Base-by-base conservation (phyloP, 1,139 yeast species). In the Taphrina communis region DNA sequence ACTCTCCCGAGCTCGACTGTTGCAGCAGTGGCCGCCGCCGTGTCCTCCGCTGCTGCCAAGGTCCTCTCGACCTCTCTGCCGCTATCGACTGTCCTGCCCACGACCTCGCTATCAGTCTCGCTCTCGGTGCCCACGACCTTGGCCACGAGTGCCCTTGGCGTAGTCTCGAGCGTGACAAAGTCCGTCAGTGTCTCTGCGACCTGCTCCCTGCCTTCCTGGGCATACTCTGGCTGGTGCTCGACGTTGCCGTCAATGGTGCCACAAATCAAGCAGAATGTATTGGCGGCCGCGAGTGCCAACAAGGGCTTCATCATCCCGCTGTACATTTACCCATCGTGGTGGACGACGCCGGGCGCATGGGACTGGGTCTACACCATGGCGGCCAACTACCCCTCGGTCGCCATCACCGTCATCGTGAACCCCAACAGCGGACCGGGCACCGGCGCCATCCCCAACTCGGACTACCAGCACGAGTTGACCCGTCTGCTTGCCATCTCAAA, bases 281-380 rank as follows among this genome's bases (percentile, higher is more conserved):
- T 50, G n/a, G n/a, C 14, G 9, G 53, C 36, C 53, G 36, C 36
- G 36, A 50, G 53, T 21, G 53, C 53, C 36, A 50, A 50, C 53
- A 19, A 21, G 36, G 53, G 53, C 12, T 58, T 44, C 62, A 42
- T 58, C 53, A 31, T 58, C 42, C 62, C 62, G 21, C 53, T 58
- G 25, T 58, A 58, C 62, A 58, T 58, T 21, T 58, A 58, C 42
- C 62, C 62, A 58, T 58, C 62, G 7, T 58, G 62, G 62, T 58
- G 62, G 62, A 42, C 52, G 25, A 44, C 38, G 21, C 62, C 62
- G 21, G 62, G 62, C 31, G 62, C 62, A 2, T 58, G 62, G 62
- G 62, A 58, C 25, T 58, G 62, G 62, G 62, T 58, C 25, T 44
- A 44, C 42, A 58, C 39, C n/a, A 53, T 53, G 6, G 62, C 62